Evolutionary conservation across 805 yeast genomes (phyloP).

Genomic region (Metschnikowia lunata): DNA sequence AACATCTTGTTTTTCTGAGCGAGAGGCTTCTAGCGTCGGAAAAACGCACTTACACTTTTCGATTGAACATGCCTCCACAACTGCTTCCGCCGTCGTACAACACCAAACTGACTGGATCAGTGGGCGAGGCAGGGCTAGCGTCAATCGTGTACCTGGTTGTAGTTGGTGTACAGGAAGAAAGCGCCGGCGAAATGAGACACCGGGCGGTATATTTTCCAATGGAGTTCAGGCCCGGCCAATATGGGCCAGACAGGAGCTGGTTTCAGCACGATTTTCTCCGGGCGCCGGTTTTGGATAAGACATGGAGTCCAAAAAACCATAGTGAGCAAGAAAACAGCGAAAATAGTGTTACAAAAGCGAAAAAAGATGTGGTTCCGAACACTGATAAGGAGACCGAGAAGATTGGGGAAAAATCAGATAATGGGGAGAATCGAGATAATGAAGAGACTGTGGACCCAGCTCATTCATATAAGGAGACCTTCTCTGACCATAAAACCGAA

Average conservation of each 20-base stretch:
- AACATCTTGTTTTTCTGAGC: slow-evolving; percentile 35
- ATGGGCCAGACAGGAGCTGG: slow-evolving; percentile 27
- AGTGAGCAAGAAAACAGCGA: neutral
- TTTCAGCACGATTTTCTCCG: slow-evolving; percentile 26
- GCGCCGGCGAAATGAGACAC: slow-evolving; percentile 12
- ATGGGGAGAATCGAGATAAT: neutral
- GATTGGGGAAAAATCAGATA: neutral
- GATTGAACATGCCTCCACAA: slow-evolving; percentile 20
- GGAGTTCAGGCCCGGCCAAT: slow-evolving; percentile 22
- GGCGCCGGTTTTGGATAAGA: slow-evolving; percentile 22
- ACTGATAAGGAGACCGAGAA: neutral
- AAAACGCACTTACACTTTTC: slow-evolving; percentile 19
- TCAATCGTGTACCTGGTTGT: slow-evolving; percentile 35
- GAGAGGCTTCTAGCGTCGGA: slow-evolving; percentile 19
- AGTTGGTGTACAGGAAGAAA: slow-evolving; percentile 28
- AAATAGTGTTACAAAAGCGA: neutral
- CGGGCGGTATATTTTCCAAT: slow-evolving; percentile 35
- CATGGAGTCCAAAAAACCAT: slow-evolving; percentile 23
- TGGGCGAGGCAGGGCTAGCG: slow-evolving; percentile 36
- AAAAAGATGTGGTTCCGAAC: neutral
- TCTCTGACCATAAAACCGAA: neutral
- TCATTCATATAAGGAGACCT: neutral
- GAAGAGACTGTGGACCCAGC: neutral
- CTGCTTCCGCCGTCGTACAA: slow-evolving; percentile 40
- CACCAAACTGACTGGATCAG: slow-evolving; percentile 36